These are phyloP conservation scores for Ophiostoma montium DNA, from an alignment of 2,329 filamentous ascomycete genomes.

Conservation along the genomic window DNA sequence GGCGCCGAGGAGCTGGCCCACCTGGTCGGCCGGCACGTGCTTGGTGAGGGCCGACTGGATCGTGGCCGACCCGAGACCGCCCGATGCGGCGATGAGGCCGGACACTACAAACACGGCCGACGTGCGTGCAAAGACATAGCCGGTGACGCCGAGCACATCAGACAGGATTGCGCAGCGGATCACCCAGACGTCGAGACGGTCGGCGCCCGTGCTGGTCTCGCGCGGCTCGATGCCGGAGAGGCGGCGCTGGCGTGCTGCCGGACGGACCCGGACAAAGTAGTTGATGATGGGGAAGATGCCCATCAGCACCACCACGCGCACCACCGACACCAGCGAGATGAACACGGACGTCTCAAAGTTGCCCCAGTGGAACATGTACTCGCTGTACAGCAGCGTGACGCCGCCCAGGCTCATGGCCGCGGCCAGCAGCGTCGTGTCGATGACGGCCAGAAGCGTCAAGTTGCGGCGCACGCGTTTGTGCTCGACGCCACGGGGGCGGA, in stretches of 20 bases:
- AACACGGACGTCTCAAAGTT: slow-evolving; percentile 69
- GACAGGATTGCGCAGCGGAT: slow-evolving; percentile 63
- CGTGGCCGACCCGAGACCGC: slow-evolving; percentile 74
- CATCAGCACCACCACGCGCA: slow-evolving; percentile 63
- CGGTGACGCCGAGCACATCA: slow-evolving; percentile 61
- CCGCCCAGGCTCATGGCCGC: slow-evolving; percentile 67
- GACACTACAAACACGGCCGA: slow-evolving; percentile 53
- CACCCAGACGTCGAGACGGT: slow-evolving; percentile 61
- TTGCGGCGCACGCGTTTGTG: slow-evolving; percentile 58
- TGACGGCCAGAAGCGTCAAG: slow-evolving; percentile 62
- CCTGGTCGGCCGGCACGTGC: slow-evolving; percentile 68
- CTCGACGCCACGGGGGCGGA: slow-evolving; percentile 57
- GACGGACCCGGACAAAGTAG: slow-evolving; percentile 51
- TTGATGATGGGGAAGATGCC: slow-evolving; percentile 63
- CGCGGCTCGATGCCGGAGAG: slow-evolving; percentile 23
- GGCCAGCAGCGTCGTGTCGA: slow-evolving; percentile 72
- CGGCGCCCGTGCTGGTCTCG: slow-evolving; percentile 53
- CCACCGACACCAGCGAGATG: slow-evolving; percentile 63
- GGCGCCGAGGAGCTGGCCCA: slow-evolving; percentile 80
- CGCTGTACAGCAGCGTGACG: slow-evolving; percentile 74
- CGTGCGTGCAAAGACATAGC: slow-evolving; percentile 54
- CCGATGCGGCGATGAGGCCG: slow-evolving; percentile 60
- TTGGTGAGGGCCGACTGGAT: slow-evolving; percentile 78
- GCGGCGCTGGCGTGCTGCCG: slow-evolving; percentile 29
- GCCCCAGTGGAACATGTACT: slow-evolving; percentile 69